Evolutionary conservation across 306 rosid genomes (phyloP).

Genomic region (Casuarina equisetifolia): DNA sequence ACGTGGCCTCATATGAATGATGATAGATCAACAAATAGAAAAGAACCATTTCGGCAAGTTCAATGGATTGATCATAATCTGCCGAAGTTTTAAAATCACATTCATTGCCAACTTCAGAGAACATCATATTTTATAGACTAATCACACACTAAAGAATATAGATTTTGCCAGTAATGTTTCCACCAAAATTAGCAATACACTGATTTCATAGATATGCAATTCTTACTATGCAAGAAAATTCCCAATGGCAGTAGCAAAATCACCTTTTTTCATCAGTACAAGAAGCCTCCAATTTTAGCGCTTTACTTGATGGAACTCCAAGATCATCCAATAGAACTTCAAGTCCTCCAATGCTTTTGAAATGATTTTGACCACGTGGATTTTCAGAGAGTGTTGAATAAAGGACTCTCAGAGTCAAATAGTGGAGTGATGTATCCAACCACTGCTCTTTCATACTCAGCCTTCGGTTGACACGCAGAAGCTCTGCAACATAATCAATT

Average conservation of each 20-base stretch:
- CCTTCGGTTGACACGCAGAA: slow-evolving; percentile 82
- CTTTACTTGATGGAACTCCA: slow-evolving; percentile 77
- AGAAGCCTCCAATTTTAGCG: slow-evolving; percentile 41
- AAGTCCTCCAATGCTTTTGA: slow-evolving; percentile 97
- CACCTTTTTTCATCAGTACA: slow-evolving; percentile 63
- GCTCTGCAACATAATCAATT: slow-evolving; percentile 58
- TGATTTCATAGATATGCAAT: not conserved
- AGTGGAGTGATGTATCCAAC: slow-evolving; percentile 70
- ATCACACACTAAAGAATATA: slow-evolving; percentile 14
- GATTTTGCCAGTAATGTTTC: not conserved
- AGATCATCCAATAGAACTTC: slow-evolving; percentile 98
- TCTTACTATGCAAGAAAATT: slow-evolving; percentile 17
- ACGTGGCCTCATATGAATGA: not conserved
- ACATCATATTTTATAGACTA: slow-evolving; percentile 1
- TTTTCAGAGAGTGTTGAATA: slow-evolving; percentile 71
- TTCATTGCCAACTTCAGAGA: slow-evolving; percentile 11
- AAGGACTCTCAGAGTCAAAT: slow-evolving; percentile 77
- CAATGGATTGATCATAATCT: not conserved
- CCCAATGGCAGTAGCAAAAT: slow-evolving; percentile 17
- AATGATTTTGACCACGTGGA: slow-evolving; percentile 92
- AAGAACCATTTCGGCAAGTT: not conserved
- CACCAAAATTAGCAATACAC: not conserved
- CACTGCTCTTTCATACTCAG: slow-evolving; percentile 82
- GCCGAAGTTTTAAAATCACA: not conserved
- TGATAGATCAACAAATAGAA: not conserved